Evolutionary conservation across 2,329 filamentous ascomycete species (phyloP).

Genomic region (Phialocephala subalpina): DNA sequence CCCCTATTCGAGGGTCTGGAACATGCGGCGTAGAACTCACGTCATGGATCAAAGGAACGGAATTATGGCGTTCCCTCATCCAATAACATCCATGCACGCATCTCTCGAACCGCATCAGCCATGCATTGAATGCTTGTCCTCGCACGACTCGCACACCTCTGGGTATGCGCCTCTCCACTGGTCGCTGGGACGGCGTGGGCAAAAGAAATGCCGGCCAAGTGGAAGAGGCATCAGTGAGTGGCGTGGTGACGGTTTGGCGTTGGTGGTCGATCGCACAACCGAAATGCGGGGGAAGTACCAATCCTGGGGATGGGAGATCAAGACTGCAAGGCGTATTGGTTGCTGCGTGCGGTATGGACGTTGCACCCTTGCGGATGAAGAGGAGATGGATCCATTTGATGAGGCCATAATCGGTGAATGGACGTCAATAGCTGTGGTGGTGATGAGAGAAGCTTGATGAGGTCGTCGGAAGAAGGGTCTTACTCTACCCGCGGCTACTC

Average conservation of each 20-base stretch:
- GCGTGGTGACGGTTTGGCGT: neutral
- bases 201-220: constrained; percentile 30
- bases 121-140: constrained; percentile 10
- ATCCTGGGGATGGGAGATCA: neutral
- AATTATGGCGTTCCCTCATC: constrained; percentile 29
- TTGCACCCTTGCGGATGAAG: neutral
- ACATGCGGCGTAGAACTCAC: constrained; percentile 12
- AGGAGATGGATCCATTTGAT: too few species aligned
- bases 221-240: constrained; percentile 23
- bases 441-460: neutral
- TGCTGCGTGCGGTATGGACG: neutral
- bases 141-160: constrained; percentile 26
- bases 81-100: constrained; percentile 11
- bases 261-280: constrained; percentile 4
- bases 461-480: neutral
- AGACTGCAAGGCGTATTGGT: neutral
- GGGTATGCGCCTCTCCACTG: constrained; percentile 1
- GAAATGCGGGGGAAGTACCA: neutral
- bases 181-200: constrained; percentile 10
- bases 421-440: neutral
- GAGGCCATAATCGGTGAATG: neutral
- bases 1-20: constrained; percentile 10
- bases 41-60: constrained; percentile 36
- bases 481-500: neutral
- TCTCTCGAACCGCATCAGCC: constrained; percentile 13